A percentile compares a stretch with the other conserved stretches of the same genome.
Conservation (phyloP, 106 monocot genomes). For the Acorus gramineus region DNA sequence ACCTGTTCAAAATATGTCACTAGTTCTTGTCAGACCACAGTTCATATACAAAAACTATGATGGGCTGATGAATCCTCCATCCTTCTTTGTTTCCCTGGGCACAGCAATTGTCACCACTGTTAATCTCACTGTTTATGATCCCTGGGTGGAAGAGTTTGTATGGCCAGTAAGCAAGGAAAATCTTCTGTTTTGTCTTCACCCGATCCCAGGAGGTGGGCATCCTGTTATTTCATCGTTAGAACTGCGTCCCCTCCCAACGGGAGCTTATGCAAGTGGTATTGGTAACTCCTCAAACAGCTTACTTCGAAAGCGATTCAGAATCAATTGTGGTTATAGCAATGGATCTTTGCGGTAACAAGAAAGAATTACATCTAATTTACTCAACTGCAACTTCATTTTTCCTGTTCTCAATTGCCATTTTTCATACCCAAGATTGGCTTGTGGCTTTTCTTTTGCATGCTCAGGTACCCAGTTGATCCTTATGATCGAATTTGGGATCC, state of each 20-base stretch:
- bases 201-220: conserved; percentile 14
- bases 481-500: conserved; percentile 43
- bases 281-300: conserved; percentile 3
- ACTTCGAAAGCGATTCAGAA: conserved; percentile 35
- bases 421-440: neutral
- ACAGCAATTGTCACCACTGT: conserved; percentile 19
- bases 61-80: conserved; percentile 19
- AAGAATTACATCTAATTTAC: neutral
- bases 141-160: conserved; percentile 31
- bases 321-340: conserved; percentile 32
- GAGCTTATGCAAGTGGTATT: conserved; percentile 17
- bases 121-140: conserved; percentile 28
- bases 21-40: conserved; percentile 20
- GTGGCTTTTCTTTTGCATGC: neutral
- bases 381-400: neutral
- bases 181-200: conserved; percentile 27
- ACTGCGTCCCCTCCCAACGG: conserved; percentile 32
- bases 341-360: conserved; percentile 22
- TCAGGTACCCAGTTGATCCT: conserved; percentile 34
- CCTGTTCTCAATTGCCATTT: neutral
- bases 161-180: conserved; percentile 19
- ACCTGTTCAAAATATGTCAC: conserved; percentile 8
- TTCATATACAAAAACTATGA: conserved; percentile 39
- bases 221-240: conserved; percentile 48
- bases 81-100: conserved; percentile 30